Evolutionary conservation across 2,329 filamentous ascomycete species (phyloP).

Genomic region (Diaporthe australafricana): DNA sequence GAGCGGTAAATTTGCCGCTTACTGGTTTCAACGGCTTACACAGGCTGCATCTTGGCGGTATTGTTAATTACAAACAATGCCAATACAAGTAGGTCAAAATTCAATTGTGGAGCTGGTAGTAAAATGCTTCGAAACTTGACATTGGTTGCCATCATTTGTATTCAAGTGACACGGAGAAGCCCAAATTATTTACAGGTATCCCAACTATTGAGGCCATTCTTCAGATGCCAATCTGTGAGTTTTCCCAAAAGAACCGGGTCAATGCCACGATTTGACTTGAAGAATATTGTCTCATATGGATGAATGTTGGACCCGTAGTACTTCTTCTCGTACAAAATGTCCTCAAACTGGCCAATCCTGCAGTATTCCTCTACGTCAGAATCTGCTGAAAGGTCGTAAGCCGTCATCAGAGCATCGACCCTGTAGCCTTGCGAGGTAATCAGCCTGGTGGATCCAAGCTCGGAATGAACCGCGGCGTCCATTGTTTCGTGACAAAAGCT

Average conservation of each 20-base stretch:
- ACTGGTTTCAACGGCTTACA: too few relatives aligned
- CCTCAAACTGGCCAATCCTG: slow-evolving; percentile 7
- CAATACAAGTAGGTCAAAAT: too few relatives aligned
- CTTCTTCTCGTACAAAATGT: slow-evolving; percentile 1
- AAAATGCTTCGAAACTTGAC: not conserved
- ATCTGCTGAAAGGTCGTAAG: not conserved
- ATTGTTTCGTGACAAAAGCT: slow-evolving; percentile 41
- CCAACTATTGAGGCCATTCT: not conserved
- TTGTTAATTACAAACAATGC: too few relatives aligned
- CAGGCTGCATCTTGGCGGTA: too few relatives aligned
- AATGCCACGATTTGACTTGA: slow-evolving; percentile 26
- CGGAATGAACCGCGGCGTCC: slow-evolving; percentile 41
- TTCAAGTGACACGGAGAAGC: too few relatives aligned
- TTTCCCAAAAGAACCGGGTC: not conserved
- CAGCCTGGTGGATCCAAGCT: slow-evolving; percentile 42
- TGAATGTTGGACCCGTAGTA: slow-evolving; percentile 28
- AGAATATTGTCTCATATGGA: slow-evolving; percentile 22
- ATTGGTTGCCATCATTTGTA: too few relatives aligned
- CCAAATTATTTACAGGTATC: slow-evolving; percentile 9
- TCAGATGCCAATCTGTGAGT: slow-evolving; percentile 25
- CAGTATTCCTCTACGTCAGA: not conserved
- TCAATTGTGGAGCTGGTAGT: too few relatives aligned
- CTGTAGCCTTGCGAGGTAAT: slow-evolving; percentile 44
- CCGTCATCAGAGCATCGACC: slow-evolving; percentile 44
- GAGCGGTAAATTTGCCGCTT: too few relatives aligned